Evolutionary conservation across 257 asterid species (phyloP).

Genomic region (Fraxinus excelsior): DNA sequence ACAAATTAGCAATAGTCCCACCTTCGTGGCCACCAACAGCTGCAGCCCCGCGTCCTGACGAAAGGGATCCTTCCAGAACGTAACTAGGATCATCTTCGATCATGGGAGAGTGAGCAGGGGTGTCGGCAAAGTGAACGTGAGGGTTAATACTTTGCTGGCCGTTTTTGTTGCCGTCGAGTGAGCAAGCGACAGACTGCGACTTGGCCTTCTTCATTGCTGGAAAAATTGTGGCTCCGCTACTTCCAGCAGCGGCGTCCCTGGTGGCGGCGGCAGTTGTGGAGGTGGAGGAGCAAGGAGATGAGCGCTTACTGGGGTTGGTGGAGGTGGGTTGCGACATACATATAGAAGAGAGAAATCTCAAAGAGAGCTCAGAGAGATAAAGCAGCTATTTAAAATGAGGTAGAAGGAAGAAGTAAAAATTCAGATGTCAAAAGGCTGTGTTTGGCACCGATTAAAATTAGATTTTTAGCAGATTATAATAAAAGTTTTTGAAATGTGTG

Average conservation of each 20-base stretch:
- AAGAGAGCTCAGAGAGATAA: slow-evolving; percentile 19
- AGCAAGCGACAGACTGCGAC: slow-evolving; percentile 35
- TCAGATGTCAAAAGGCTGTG: no score
- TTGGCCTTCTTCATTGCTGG: slow-evolving; percentile 50
- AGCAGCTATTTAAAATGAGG: background rate
- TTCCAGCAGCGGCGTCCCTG: slow-evolving; percentile 21
- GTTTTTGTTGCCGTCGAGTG: slow-evolving; percentile 32
- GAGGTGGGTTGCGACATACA: slow-evolving; percentile 40
- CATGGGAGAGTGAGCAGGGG: slow-evolving; percentile 17
- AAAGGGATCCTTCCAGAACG: slow-evolving; percentile 10
- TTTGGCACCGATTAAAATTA: no score
- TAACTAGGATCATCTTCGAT: slow-evolving; percentile 4
- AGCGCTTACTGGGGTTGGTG: slow-evolving; percentile 35
- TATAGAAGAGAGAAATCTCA: slow-evolving; percentile 25
- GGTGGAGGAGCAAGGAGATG: slow-evolving; percentile 18
- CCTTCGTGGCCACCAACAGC: slow-evolving; percentile 5
- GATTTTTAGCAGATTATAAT: no score
- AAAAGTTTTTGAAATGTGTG: no score
- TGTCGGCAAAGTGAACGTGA: slow-evolving; percentile 34
- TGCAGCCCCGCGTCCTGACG: slow-evolving; percentile 6
- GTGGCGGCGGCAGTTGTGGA: slow-evolving; percentile 26
- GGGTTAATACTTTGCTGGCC: slow-evolving; percentile 27
- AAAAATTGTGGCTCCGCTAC: slow-evolving; percentile 17
- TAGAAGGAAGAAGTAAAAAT: no score
- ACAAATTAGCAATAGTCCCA: slow-evolving; percentile 30